These are phyloP conservation scores for Carpinus viminea DNA, from an alignment of 306 rosid genomes.

Conservation along the genomic window DNA sequence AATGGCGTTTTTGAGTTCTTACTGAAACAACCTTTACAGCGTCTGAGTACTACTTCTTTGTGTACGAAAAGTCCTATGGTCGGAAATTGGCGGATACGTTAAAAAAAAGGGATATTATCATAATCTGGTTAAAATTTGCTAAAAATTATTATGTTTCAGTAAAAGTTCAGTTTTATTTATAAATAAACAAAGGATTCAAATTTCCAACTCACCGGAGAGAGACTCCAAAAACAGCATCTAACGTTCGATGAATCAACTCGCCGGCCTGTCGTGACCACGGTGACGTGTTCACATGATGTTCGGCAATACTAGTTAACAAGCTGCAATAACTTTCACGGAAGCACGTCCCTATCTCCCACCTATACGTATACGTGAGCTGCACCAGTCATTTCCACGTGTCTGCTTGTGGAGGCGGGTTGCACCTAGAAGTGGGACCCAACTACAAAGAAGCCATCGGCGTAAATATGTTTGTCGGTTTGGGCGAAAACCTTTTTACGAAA, in stretches of 20 bases:
- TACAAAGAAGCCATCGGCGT: no score
- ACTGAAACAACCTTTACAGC: no score
- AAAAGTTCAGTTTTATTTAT: neutral
- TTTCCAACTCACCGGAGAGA: neutral
- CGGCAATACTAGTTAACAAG: neutral
- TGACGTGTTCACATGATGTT: no score
- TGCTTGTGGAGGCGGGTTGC: neutral
- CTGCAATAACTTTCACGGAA: neutral
- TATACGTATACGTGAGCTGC: neutral
- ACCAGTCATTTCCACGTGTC: neutral
- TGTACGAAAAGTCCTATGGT: no score
- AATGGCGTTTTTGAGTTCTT: no score
- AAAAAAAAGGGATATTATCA: no score
- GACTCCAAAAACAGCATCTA: neutral
- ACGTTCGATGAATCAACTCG: neutral
- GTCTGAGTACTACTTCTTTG: no score
- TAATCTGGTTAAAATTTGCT: no score
- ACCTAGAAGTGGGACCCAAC: no score
- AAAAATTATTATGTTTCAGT: no score
- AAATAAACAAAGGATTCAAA: neutral
- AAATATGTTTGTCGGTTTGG: neutral
- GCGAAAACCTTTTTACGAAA: no score
- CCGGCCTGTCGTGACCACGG: neutral
- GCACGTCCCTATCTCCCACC: neutral
- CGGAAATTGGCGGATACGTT: no score